Evolutionary conservation across 2,329 filamentous ascomycete species (phyloP), one percentile per base, ranked within the genome.

Genomic region (Pseudopyrenochaeta lycopersici): DNA sequence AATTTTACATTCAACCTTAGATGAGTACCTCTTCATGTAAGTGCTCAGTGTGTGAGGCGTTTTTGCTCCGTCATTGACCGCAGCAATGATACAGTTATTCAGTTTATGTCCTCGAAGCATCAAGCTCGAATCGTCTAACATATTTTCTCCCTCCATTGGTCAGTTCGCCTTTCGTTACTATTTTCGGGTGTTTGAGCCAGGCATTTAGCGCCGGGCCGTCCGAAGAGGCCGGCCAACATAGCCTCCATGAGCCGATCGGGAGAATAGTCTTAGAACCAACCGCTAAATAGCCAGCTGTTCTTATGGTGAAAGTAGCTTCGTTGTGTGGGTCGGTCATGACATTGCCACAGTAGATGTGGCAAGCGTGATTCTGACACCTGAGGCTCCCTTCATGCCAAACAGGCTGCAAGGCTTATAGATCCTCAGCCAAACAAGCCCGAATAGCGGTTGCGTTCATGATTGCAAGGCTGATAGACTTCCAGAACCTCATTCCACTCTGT

Each of bases 21-120:
- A 92, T 68, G 90, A 94, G 73, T 93, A 93, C 67, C 81, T 93
- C 30, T 92, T 90, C 69, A 87, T 92, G 66, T 93, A 88, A 69
- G 77, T 72, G 30, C 18, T n/a, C n/a, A 44, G 42, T 17, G 41
- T 15, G 18, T 27, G 58, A 63, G 50, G 49, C 55, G 54, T 49
- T 38, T 40, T 39, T 44, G 36, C 39, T 85, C 82, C 62, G 82
- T 86, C 87, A 87, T 71, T 87, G 87, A 61, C 80, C 87, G 49
- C 83, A 88, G 52, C 51, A 83, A 80, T 56, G 83, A 82, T 63
- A 81, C 80, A 83, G 80, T 56, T 83, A 82, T 63, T 81, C 80
- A 10, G 80, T 83, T 18, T 84, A 82, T 60, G 82, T 84, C n/a
- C 75, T 84, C 30, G 81, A 85, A 69, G 80, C 80, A 38, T 77